phyloP scores from a whole-genome alignment of 768 basidiomycete species.

The Tricholoma sp. region DNA sequence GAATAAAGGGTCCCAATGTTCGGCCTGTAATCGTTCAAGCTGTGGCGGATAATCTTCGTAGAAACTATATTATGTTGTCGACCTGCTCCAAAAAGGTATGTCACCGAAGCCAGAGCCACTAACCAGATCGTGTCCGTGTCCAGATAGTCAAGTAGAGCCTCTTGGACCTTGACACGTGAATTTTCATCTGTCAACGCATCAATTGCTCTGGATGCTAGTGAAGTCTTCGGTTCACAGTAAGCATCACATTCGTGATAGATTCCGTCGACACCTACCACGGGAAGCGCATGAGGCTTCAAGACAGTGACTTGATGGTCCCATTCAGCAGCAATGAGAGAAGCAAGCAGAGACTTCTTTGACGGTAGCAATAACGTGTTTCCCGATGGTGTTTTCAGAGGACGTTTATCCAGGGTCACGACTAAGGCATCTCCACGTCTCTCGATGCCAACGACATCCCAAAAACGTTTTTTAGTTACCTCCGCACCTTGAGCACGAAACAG shows the following conservation, averaged over 20 bases:
- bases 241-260: background rate
- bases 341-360: conserved; percentile 60
- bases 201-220: conserved; percentile 83
- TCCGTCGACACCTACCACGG: conserved; percentile 55
- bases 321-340: conserved; percentile 86
- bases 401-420: conserved; percentile 73
- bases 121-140: conserved; percentile 95
- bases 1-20: conserved; percentile 87
- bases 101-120: conserved; percentile 9
- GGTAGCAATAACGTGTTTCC: conserved; percentile 78
- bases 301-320: conserved; percentile 92
- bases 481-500: conserved; percentile 52
- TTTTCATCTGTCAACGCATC: conserved; percentile 63
- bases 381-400: conserved; percentile 82
- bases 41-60: conserved; percentile 72
- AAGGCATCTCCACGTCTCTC: conserved; percentile 49
- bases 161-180: conserved; percentile 57
- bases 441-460: conserved; percentile 92
- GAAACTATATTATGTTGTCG: conserved; percentile 48
- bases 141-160: conserved; percentile 74
- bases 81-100: background rate
- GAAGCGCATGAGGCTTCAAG: conserved; percentile 86
- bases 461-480: conserved; percentile 80
- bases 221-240: conserved; percentile 58
- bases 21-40: conserved; percentile 70